Percentiles rank a stretch among this genome's conserved stretches.
Evolutionary conservation across 257 asterid species (phyloP).

Genomic region (Rhazya stricta): DNA sequence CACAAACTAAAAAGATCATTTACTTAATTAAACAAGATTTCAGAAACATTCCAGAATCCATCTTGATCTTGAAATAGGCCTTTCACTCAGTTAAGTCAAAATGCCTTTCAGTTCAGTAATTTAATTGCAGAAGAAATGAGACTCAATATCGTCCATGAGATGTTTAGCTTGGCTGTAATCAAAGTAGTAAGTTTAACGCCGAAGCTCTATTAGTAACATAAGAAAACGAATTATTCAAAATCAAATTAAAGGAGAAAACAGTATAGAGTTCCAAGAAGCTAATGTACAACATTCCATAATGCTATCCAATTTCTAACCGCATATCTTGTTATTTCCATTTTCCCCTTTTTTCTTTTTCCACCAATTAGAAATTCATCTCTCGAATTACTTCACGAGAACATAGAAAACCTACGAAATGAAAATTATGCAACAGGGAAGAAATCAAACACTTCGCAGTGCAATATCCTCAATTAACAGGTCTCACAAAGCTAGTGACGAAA

Average conservation of each 20-base stretch:
- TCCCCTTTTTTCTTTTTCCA: background rate
- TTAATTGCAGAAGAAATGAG: background rate
- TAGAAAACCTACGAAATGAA: background rate
- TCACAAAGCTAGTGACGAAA: background rate
- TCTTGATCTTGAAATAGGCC: background rate
- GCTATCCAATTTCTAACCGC: too few species aligned
- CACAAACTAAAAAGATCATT: too few species aligned
- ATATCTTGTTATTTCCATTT: background rate
- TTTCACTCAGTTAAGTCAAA: background rate
- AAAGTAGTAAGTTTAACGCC: too few species aligned
- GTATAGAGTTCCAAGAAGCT: too few species aligned
- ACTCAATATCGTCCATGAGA: background rate
- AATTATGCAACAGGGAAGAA: background rate
- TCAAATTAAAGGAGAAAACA: too few species aligned
- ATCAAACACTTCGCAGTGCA: background rate
- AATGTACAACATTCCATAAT: too few species aligned
- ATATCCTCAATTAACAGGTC: background rate
- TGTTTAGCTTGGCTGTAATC: too few species aligned
- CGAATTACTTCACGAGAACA: background rate
- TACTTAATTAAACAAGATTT: too few species aligned
- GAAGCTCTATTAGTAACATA: too few species aligned
- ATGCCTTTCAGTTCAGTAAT: background rate
- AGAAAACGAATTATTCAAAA: too few species aligned
- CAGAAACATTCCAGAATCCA: background rate
- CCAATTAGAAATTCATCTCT: background rate